phyloP scores from a whole-genome alignment of 805 yeast genomes.

The Candida pini region DNA sequence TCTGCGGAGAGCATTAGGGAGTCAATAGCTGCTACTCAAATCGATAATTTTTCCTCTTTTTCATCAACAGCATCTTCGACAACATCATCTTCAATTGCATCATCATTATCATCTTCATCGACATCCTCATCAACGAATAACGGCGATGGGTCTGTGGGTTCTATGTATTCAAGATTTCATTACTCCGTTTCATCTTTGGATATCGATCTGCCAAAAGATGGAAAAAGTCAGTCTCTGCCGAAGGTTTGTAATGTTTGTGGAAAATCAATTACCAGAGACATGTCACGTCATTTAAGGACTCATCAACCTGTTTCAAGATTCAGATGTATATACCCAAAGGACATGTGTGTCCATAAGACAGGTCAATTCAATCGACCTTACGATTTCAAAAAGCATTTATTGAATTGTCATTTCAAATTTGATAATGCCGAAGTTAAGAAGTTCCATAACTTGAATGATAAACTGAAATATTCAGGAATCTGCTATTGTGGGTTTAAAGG shows the following conservation, averaged over 20 bases:
- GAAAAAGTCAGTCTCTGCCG: slow-evolving; percentile 3
- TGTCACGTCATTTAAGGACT: slow-evolving; percentile 57
- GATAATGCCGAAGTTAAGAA: slow-evolving; percentile 40
- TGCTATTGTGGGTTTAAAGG: slow-evolving; percentile 49
- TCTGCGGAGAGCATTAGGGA: not conserved
- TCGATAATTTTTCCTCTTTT: not conserved
- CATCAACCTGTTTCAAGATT: slow-evolving; percentile 55
- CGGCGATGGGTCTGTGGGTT: too few relatives aligned
- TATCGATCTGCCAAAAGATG: too few relatives aligned
- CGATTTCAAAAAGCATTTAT: slow-evolving; percentile 60
- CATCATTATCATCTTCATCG: not conserved
- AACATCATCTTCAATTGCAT: not conserved
- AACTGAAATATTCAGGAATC: slow-evolving; percentile 43
- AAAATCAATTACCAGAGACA: slow-evolving; percentile 50
- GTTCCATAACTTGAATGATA: slow-evolving; percentile 47
- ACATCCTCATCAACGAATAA: slow-evolving; percentile 1
- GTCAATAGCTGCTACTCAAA: not conserved
- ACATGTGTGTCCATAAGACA: slow-evolving; percentile 51
- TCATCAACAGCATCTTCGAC: not conserved
- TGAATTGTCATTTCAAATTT: slow-evolving; percentile 55
- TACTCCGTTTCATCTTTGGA: too few relatives aligned
- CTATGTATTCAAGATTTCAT: too few relatives aligned
- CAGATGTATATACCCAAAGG: slow-evolving; percentile 50
- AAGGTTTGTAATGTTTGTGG: slow-evolving; percentile 46
- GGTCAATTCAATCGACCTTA: slow-evolving; percentile 64